A percentile compares a stretch with the other conserved stretches of the same genome.
Evolutionary conservation across 495 filamentous ascomycete genomes (phyloP).

Genomic region (Xylona heveae): DNA sequence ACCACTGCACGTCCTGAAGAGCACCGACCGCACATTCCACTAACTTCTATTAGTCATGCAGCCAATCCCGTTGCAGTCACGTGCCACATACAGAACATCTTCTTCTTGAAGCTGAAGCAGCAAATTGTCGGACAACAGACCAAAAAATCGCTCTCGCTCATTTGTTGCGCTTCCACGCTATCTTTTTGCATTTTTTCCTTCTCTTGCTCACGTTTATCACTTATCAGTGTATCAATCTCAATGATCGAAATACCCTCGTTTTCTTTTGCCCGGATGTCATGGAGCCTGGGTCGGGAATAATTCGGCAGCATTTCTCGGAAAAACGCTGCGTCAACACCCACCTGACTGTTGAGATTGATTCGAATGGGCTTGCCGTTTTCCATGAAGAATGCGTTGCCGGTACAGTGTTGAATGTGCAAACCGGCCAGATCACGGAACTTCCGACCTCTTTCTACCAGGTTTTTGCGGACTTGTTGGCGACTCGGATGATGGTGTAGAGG

Average conservation of each 20-base stretch:
- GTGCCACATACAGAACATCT: constrained; percentile 11
- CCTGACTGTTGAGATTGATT: constrained; percentile 11
- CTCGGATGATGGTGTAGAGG: constrained; percentile 12
- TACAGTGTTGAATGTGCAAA: constrained; percentile 8
- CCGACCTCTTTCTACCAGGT: constrained; percentile 11
- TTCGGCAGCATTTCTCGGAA: constrained; percentile 14
- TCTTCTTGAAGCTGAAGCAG: constrained; percentile 13
- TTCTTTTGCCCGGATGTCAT: background rate
- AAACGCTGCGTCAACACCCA: constrained; percentile 12
- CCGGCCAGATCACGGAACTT: constrained; percentile 13
- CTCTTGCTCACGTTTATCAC: constrained; percentile 10
- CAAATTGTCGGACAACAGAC: constrained; percentile 12
- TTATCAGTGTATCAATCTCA: constrained; percentile 7
- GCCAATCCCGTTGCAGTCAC: constrained; percentile 6
- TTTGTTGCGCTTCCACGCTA: constrained; percentile 8
- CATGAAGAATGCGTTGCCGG: constrained; percentile 13
- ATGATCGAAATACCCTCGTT: constrained; percentile 3
- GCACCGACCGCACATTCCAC: constrained; percentile 16
- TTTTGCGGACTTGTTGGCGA: constrained; percentile 7
- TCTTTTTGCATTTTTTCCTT: constrained; percentile 11
- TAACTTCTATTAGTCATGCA: constrained; percentile 5
- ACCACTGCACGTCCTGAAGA: constrained; percentile 15
- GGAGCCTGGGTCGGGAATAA: constrained; percentile 10
- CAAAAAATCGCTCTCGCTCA: constrained; percentile 12
- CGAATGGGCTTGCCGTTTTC: constrained; percentile 11